A percentile compares a stretch with the other conserved stretches of the same genome.
Evolutionary conservation across 768 basidiomycete species (phyloP).

Genomic region (Tubosaeta sp.): DNA sequence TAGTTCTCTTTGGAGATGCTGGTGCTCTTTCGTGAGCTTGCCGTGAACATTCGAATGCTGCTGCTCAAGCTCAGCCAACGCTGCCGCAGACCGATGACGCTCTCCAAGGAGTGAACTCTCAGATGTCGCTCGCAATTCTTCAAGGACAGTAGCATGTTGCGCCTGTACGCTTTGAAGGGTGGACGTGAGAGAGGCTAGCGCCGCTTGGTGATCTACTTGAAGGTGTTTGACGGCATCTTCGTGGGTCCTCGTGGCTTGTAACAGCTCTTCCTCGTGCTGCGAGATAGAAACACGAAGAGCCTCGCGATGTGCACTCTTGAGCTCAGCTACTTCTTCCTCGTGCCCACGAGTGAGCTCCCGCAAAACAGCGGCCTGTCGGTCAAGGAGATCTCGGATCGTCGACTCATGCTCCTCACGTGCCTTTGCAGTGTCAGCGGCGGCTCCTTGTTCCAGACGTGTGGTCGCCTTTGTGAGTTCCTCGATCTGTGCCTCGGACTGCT

Average conservation of each 20-base stretch:
- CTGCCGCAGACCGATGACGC: slow-evolving; percentile 39
- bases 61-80: slow-evolving; percentile 47
- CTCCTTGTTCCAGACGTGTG: slow-evolving; percentile 49
- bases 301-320: slow-evolving; percentile 46
- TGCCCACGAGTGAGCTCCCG: slow-evolving; percentile 54
- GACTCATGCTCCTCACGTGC: slow-evolving; percentile 47
- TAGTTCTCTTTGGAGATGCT: slow-evolving; percentile 46
- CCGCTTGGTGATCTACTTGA: slow-evolving; percentile 46
- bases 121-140: slow-evolving; percentile 31
- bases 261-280: slow-evolving; percentile 35
- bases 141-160: slow-evolving; percentile 33
- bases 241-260: slow-evolving; percentile 38
- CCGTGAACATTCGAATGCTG: slow-evolving; percentile 48
- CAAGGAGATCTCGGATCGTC: slow-evolving; percentile 42
- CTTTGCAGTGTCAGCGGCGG: slow-evolving; percentile 33
- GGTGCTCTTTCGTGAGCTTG: slow-evolving; percentile 34
- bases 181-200: slow-evolving; percentile 39
- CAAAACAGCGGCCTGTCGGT: slow-evolving; percentile 53
- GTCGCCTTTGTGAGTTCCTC: slow-evolving; percentile 57
- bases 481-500: slow-evolving; percentile 42
- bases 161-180: slow-evolving; percentile 36
- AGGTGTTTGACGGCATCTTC: slow-evolving; percentile 37
- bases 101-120: slow-evolving; percentile 41
- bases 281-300: slow-evolving; percentile 30
- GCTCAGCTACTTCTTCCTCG: slow-evolving; percentile 46